A percentile compares a stretch with the other conserved stretches of the same genome.
These are phyloP conservation scores for Saturnispora mendoncae DNA, from an alignment of 805 yeast genomes.

Conservation along the genomic window DNA sequence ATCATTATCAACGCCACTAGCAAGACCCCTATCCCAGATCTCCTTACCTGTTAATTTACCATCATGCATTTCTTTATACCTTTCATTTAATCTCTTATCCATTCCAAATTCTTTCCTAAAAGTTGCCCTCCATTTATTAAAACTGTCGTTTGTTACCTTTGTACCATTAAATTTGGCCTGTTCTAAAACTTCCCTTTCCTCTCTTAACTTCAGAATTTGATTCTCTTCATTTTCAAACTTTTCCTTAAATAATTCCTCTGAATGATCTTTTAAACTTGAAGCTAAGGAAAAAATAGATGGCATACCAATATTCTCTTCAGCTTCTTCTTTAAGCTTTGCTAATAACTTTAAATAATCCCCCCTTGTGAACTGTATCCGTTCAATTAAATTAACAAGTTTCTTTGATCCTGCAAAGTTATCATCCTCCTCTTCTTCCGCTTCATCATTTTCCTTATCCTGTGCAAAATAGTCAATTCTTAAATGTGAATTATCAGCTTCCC, in stretches of 20 bases:
- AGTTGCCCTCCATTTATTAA: constrained; percentile 55
- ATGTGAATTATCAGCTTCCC: constrained; percentile 22
- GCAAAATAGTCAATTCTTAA: constrained; percentile 15
- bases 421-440: constrained; percentile 39
- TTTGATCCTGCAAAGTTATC: constrained; percentile 29
- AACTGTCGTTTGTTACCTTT: constrained; percentile 74
- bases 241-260: constrained; percentile 58
- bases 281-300: constrained; percentile 82
- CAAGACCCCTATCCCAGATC: constrained; percentile 85
- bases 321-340: constrained; percentile 43
- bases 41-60: constrained; percentile 83
- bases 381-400: constrained; percentile 46
- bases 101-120: constrained; percentile 69
- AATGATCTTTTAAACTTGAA: constrained; percentile 70
- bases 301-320: constrained; percentile 77
- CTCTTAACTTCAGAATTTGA: constrained; percentile 47
- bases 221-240: constrained; percentile 48
- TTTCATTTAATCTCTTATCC: constrained; percentile 46
- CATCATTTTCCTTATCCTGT: constrained; percentile 29
- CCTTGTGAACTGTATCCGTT: constrained; percentile 44
- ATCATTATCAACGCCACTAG: constrained; percentile 52
- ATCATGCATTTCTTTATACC: constrained; percentile 50
- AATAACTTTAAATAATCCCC: constrained; percentile 37
- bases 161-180: constrained; percentile 90
- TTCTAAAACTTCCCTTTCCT: constrained; percentile 67